phyloP scores from a whole-genome alignment of 768 basidiomycete genomes.

The Pleurotus djamor region DNA sequence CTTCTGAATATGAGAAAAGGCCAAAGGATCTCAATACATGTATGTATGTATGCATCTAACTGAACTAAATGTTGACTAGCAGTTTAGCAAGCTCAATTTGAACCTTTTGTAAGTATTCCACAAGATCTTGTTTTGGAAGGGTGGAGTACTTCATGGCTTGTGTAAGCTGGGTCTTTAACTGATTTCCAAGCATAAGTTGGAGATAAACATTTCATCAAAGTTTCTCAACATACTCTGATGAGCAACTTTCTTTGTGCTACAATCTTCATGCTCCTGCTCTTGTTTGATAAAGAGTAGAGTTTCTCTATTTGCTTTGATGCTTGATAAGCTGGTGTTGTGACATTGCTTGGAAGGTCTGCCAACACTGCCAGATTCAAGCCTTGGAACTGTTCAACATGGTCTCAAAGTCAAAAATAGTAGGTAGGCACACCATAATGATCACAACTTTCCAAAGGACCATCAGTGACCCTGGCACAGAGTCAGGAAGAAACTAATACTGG shows the following conservation, averaged over 20 bases:
- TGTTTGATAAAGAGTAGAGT: conserved; percentile 55
- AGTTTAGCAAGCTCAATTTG: conserved; percentile 69
- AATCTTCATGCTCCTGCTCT: conserved; percentile 60
- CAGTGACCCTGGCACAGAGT: conserved; percentile 54
- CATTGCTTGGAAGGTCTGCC: conserved; percentile 78
- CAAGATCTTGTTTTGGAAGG: conserved; percentile 69
- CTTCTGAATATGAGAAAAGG: too few species aligned
- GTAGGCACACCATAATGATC: conserved; percentile 67
- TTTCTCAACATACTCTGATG: conserved; percentile 45
- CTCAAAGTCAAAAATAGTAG: background rate
- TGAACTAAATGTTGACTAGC: conserved; percentile 23
- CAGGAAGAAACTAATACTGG: background rate
- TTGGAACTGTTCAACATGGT: conserved; percentile 22
- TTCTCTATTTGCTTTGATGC: conserved; percentile 60
- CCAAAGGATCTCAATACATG: too few species aligned
- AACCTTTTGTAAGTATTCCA: conserved; percentile 62
- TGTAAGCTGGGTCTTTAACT: conserved; percentile 74
- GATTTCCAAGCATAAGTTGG: too few species aligned
- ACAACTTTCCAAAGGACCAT: conserved; percentile 60
- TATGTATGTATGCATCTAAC: too few species aligned
- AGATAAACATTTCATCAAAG: too few species aligned
- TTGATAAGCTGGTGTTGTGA: conserved; percentile 59
- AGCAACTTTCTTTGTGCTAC: conserved; percentile 65
- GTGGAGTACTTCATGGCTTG: conserved; percentile 74
- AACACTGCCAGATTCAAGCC: conserved; percentile 88